Percentiles rank a stretch among this genome's conserved stretches.
Evolutionary conservation across 2,329 filamentous ascomycete species (phyloP).

Genomic region (Coniella vitis): DNA sequence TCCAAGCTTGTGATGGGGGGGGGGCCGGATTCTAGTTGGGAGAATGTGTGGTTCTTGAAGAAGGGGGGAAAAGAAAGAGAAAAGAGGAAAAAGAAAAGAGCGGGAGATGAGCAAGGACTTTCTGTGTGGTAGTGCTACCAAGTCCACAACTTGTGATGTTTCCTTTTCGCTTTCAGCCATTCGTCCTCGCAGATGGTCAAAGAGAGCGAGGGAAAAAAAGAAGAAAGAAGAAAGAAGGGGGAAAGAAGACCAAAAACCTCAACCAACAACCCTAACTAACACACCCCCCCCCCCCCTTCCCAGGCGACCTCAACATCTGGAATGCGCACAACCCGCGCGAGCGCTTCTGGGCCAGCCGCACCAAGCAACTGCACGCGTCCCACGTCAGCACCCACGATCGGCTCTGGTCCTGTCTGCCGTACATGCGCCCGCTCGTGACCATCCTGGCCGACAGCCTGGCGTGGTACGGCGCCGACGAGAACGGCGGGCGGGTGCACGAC

Average conservation of each 20-base stretch:
- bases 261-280: too few relatives aligned
- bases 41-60: not conserved
- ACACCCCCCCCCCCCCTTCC: too few relatives aligned
- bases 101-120: not conserved
- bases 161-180: too few relatives aligned
- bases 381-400: conserved; percentile 68
- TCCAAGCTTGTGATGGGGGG: too few relatives aligned
- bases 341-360: conserved; percentile 74
- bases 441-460: conserved; percentile 62
- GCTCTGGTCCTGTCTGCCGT: conserved; percentile 72
- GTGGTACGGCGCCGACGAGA: conserved; percentile 52
- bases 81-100: not conserved
- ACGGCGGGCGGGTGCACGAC: conserved; percentile 68
- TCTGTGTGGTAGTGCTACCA: too few relatives aligned
- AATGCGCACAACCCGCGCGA: conserved; percentile 70
- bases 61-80: not conserved
- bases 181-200: too few relatives aligned
- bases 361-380: conserved; percentile 69
- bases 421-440: conserved; percentile 66
- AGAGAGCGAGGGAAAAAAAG: too few relatives aligned
- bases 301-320: conserved; percentile 77
- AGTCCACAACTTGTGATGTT: too few relatives aligned
- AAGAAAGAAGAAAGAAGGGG: too few relatives aligned
- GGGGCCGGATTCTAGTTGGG: too few relatives aligned
- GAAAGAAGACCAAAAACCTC: too few relatives aligned